Evolutionary conservation across 192 early-diverging fungal species (phyloP).

Genomic region (Haplosporangium gracile): DNA sequence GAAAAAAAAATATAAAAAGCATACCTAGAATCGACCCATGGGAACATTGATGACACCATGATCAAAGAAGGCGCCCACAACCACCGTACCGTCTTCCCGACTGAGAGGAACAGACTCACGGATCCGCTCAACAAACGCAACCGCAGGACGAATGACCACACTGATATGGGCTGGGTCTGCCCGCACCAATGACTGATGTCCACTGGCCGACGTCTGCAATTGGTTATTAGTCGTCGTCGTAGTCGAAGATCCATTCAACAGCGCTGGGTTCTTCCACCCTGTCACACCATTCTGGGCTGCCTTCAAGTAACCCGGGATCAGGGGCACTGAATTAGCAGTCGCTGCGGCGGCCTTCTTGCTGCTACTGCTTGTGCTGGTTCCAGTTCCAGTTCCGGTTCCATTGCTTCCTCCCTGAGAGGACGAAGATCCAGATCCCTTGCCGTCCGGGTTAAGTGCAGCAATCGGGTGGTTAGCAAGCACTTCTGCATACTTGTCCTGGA

Average conservation of each 20-base stretch:
- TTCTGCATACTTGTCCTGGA: constrained; percentile 53
- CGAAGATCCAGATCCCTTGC: neutral
- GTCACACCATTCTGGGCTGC: constrained; percentile 35
- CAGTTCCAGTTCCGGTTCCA: neutral
- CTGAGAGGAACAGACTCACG: constrained; percentile 46
- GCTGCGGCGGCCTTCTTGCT: constrained; percentile 29
- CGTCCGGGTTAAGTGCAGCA: constrained; percentile 10
- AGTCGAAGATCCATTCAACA: neutral
- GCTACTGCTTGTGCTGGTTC: constrained; percentile 3
- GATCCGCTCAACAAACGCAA: constrained; percentile 50
- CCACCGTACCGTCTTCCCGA: constrained; percentile 51
- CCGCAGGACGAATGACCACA: constrained; percentile 49
- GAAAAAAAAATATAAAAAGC: neutral
- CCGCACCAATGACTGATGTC: constrained; percentile 44
- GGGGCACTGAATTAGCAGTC: constrained; percentile 43
- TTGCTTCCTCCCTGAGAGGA: neutral
- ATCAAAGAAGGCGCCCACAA: constrained; percentile 56
- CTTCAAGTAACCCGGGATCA: constrained; percentile 49
- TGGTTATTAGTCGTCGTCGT: constrained; percentile 25
- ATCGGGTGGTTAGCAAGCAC: constrained; percentile 35
- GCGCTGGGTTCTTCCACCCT: constrained; percentile 34
- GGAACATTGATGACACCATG: constrained; percentile 55
- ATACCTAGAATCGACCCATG: constrained; percentile 45
- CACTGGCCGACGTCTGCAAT: constrained; percentile 47
- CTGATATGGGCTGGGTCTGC: constrained; percentile 52